A percentile compares a stretch with the other conserved stretches of the same genome.
These are phyloP conservation scores for Lepidium aucheri DNA, from an alignment of 345 rosid genomes.

Conservation along the genomic window DNA sequence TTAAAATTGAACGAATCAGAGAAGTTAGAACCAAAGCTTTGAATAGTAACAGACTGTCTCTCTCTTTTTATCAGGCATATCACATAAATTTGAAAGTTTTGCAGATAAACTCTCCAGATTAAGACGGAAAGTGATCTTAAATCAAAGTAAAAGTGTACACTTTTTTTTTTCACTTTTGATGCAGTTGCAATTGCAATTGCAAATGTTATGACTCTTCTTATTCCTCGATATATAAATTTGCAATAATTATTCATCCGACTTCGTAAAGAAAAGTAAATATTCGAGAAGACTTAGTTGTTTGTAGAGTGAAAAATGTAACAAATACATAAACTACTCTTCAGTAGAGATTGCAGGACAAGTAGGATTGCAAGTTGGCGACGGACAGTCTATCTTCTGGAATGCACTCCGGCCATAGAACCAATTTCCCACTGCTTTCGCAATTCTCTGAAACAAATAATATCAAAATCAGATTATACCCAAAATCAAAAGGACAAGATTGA, in stretches of 20 bases:
- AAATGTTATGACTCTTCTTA: background rate
- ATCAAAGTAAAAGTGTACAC: background rate
- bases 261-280: no score
- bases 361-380: slow-evolving; percentile 78
- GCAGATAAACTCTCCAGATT: background rate
- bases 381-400: slow-evolving; percentile 71
- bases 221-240: background rate
- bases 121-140: background rate
- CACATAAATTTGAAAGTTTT: background rate
- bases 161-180: slow-evolving; percentile 1
- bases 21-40: background rate
- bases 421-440: slow-evolving; percentile 71
- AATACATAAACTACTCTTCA: slow-evolving; percentile 11
- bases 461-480: background rate
- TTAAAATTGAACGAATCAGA: background rate
- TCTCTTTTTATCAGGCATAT: background rate
- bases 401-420: slow-evolving; percentile 62
- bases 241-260: background rate
- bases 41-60: background rate
- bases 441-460: slow-evolving; percentile 36
- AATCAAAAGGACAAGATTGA: background rate
- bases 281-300: no score
- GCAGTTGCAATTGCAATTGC: background rate
- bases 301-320: no score
- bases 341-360: slow-evolving; percentile 48